Conservation (phyloP, 257 asterid species). For the Solanum pinnatisectum region DNA sequence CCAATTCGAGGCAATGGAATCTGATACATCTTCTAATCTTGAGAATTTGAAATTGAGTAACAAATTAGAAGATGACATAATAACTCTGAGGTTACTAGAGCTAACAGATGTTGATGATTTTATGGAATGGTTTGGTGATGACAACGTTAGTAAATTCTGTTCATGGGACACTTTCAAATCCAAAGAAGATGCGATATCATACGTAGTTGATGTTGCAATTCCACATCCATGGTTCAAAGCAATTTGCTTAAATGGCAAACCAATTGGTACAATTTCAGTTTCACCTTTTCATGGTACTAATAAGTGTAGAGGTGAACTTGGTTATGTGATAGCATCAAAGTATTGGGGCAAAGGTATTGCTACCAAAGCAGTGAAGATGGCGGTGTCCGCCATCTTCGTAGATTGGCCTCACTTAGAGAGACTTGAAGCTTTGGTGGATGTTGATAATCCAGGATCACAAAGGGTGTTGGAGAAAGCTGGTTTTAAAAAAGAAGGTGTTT, state of each 20-base stretch:
- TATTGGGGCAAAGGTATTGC: constrained; percentile 82
- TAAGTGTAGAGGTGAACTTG: constrained; percentile 60
- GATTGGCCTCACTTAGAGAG: constrained; percentile 73
- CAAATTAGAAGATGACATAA: constrained; percentile 12
- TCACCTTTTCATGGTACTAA: constrained; percentile 26
- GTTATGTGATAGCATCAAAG: constrained; percentile 51
- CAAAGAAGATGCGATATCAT: constrained; percentile 31
- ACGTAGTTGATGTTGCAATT: constrained; percentile 13
- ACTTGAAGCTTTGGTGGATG: constrained; percentile 67
- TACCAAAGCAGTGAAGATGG: constrained; percentile 62
- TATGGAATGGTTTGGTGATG: constrained; percentile 49
- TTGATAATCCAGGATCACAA: constrained; percentile 65
- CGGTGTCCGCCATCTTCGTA: constrained; percentile 38
- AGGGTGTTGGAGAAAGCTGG: constrained; percentile 78
- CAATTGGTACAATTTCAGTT: constrained; percentile 46
- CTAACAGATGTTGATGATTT: constrained; percentile 53
- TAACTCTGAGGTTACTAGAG: constrained; percentile 43
- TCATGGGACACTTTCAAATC: constrained; percentile 52
- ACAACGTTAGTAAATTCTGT: constrained; percentile 54
- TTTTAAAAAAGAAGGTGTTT: constrained; percentile 53
- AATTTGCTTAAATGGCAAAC: constrained; percentile 44
- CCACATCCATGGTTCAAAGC: constrained; percentile 52
- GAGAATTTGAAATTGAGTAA: not conserved
- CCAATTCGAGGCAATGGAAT: not conserved
- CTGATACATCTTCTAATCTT: not conserved